Conservation (phyloP, 345 rosid genomes). For the Euphorbia lathyris region DNA sequence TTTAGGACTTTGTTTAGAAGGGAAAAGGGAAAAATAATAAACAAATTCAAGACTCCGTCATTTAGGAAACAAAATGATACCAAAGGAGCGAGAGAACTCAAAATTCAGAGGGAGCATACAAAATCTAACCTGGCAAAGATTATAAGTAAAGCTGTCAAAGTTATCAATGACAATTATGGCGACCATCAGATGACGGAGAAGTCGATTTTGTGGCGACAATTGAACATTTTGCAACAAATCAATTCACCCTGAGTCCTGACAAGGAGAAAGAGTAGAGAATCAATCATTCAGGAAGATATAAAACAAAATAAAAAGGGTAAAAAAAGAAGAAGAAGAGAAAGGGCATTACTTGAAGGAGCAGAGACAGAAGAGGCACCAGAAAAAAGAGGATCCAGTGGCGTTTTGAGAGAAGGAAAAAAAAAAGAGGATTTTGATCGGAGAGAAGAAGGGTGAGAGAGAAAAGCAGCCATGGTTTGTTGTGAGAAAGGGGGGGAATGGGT, state of each 20-base stretch:
- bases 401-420: conserved; percentile 12
- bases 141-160: conserved; percentile 94
- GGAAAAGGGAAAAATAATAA: background rate
- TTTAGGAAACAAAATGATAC: background rate
- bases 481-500: background rate
- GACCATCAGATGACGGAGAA: conserved; percentile 23
- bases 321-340: background rate
- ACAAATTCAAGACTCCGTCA: background rate
- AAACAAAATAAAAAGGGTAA: background rate
- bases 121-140: conserved; percentile 80
- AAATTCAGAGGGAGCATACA: background rate
- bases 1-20: background rate
- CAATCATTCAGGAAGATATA: background rate
- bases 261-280: background rate
- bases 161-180: conserved; percentile 82
- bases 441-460: conserved; percentile 14
- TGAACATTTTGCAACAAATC: conserved; percentile 42
- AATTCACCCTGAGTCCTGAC: too few relatives aligned
- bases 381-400: conserved; percentile 5
- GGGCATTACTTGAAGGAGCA: conserved; percentile 21
- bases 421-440: conserved; percentile 19
- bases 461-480: conserved; percentile 8
- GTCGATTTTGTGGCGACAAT: conserved; percentile 34
- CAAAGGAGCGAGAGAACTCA: background rate
- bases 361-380: background rate